These are phyloP conservation scores for Eutrema japonicum DNA, from an alignment of 345 rosid species.

Conservation along the genomic window DNA sequence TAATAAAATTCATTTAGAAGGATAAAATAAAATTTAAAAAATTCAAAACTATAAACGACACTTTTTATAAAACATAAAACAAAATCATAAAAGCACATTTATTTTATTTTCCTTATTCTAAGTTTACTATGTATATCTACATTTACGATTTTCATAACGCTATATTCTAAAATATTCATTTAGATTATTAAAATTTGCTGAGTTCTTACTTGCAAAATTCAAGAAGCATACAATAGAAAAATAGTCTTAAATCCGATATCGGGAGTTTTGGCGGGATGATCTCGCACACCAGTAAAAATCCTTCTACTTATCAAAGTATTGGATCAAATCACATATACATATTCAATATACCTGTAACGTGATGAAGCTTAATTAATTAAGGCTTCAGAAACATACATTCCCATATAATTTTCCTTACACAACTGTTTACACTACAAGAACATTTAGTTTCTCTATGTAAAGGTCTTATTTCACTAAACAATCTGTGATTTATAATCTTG, in stretches of 20 bases:
- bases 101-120: too few species aligned
- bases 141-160: not conserved
- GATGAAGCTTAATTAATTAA: not conserved
- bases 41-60: not conserved
- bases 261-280: not conserved
- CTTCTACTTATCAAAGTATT: not conserved
- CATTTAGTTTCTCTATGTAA: not conserved
- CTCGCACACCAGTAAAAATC: not conserved
- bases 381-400: not conserved
- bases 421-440: not conserved
- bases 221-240: too few species aligned
- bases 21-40: not conserved
- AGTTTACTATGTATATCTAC: not conserved
- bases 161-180: not conserved
- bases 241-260: not conserved
- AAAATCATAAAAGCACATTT: not conserved
- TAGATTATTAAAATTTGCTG: not conserved
- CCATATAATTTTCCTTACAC: not conserved
- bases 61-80: not conserved
- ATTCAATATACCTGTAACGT: not conserved
- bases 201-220: not conserved
- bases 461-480: not conserved
- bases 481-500: not conserved
- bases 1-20: not conserved
- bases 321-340: not conserved